A percentile compares a stretch with the other conserved stretches of the same genome.
Conservation (phyloP, 768 basidiomycete species). For the Boletus fagicola region DNA sequence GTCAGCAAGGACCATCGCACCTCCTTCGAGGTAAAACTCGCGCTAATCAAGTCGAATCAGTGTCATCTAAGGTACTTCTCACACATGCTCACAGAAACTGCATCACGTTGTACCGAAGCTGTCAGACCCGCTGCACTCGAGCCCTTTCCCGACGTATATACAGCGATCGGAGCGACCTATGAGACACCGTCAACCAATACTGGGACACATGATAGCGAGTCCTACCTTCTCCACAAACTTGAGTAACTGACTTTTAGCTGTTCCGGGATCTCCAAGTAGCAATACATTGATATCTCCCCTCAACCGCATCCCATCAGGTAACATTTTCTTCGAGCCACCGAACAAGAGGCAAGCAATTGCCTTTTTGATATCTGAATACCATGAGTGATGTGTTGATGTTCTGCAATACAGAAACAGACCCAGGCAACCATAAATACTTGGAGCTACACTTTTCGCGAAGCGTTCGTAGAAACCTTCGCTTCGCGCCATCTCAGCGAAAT, state of each 20-base stretch:
- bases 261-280: slow-evolving; percentile 95
- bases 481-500: slow-evolving; percentile 88
- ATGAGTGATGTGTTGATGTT: slow-evolving; percentile 6
- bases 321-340: slow-evolving; percentile 94
- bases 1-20: slow-evolving; percentile 98
- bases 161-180: slow-evolving; percentile 94
- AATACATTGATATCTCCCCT: slow-evolving; percentile 98
- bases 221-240: slow-evolving; percentile 96
- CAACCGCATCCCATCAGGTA: slow-evolving; percentile 96
- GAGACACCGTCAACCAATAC: slow-evolving; percentile 2
- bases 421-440: slow-evolving; percentile 93
- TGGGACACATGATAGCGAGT: neutral
- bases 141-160: slow-evolving; percentile 98
- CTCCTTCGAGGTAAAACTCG: slow-evolving; percentile 98
- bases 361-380: slow-evolving; percentile 88
- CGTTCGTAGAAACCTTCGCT: slow-evolving; percentile 89
- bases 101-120: slow-evolving; percentile 93
- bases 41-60: slow-evolving; percentile 49
- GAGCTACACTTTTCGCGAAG: slow-evolving; percentile 91
- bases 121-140: slow-evolving; percentile 98
- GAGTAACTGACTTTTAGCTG: slow-evolving; percentile 95
- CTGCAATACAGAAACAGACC: slow-evolving; percentile 47
- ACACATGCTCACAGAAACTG: slow-evolving; percentile 66
- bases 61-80: neutral
- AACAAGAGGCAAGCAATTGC: slow-evolving; percentile 95